Percentiles rank a stretch among this genome's conserved stretches.
phyloP scores from a whole-genome alignment of 179 eudicot genomes.

The Pouteria campechiana region DNA sequence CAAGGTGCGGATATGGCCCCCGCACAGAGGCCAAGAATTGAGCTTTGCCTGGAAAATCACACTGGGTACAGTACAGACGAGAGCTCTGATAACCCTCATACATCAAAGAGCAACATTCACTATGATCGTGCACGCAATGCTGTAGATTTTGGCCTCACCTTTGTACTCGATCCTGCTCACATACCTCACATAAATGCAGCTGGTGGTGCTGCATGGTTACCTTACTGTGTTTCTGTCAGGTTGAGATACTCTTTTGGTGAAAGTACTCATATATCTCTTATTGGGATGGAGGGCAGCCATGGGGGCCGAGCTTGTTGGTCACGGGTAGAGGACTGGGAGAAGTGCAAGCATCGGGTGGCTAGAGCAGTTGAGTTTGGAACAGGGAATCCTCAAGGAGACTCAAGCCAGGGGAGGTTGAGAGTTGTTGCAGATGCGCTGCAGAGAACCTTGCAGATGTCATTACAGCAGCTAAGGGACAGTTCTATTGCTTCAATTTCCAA shows the following conservation, averaged over 20 bases:
- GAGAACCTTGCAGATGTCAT: constrained; percentile 53
- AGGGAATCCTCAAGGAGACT: constrained; percentile 40
- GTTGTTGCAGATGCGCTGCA: constrained; percentile 76
- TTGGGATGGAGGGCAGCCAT: constrained; percentile 98
- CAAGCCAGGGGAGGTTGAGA: constrained; percentile 80
- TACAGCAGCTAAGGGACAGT: constrained; percentile 75
- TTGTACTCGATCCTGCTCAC: constrained; percentile 84
- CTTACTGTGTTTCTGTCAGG: constrained; percentile 86
- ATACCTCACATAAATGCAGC: constrained; percentile 85
- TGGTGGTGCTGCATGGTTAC: constrained; percentile 98
- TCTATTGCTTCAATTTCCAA: no score
- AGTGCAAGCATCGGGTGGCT: constrained; percentile 67
- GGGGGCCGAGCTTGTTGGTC: constrained; percentile 94
- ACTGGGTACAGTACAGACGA: constrained; percentile 60
- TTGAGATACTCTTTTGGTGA: constrained; percentile 76
- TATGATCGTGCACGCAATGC: constrained; percentile 68
- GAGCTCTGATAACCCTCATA: constrained; percentile 42
- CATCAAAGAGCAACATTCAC: constrained; percentile 83
- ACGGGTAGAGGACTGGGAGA: constrained; percentile 77
- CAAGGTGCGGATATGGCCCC: constrained; percentile 85
- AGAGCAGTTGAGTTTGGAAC: constrained; percentile 58
- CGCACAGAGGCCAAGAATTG: constrained; percentile 83
- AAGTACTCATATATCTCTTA: constrained; percentile 44
- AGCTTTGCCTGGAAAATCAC: constrained; percentile 90
- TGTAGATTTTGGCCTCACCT: constrained; percentile 82